phyloP scores from a whole-genome alignment of 2,329 filamentous ascomycete genomes.

The Ceratocystis huliohia region DNA sequence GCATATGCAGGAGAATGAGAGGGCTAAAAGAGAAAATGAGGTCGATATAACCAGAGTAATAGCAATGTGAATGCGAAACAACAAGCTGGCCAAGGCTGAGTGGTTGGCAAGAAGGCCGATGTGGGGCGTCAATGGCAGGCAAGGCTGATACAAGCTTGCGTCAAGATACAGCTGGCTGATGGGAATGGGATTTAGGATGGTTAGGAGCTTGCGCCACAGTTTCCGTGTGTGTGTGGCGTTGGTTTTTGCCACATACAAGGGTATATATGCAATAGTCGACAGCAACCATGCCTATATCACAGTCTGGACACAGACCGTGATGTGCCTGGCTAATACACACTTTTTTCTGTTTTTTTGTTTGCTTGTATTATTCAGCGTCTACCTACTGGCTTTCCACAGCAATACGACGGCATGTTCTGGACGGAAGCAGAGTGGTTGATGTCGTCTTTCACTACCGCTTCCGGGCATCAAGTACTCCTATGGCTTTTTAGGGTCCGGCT shows the following conservation, averaged over 20 bases:
- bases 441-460: too few species aligned
- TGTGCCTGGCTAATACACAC: too few species aligned
- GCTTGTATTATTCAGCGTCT: too few species aligned
- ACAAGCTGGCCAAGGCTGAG: neutral
- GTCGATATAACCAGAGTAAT: neutral
- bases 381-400: too few species aligned
- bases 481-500: too few species aligned
- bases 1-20: neutral
- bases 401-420: too few species aligned
- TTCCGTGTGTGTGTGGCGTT: neutral
- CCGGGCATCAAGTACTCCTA: too few species aligned
- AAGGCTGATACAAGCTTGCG: constrained; percentile 16
- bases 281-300: too few species aligned
- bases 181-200: neutral
- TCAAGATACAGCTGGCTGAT: constrained; percentile 13
- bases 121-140: neutral
- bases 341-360: too few species aligned
- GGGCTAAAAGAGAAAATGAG: neutral
- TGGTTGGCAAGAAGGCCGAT: neutral
- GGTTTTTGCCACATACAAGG: neutral
- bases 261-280: neutral
- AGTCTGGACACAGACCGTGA: too few species aligned
- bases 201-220: constrained; percentile 7
- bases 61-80: neutral
- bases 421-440: too few species aligned